Evolutionary conservation across 2,329 filamentous ascomycete genomes (phyloP).

Genomic region (Dothistroma pini): DNA sequence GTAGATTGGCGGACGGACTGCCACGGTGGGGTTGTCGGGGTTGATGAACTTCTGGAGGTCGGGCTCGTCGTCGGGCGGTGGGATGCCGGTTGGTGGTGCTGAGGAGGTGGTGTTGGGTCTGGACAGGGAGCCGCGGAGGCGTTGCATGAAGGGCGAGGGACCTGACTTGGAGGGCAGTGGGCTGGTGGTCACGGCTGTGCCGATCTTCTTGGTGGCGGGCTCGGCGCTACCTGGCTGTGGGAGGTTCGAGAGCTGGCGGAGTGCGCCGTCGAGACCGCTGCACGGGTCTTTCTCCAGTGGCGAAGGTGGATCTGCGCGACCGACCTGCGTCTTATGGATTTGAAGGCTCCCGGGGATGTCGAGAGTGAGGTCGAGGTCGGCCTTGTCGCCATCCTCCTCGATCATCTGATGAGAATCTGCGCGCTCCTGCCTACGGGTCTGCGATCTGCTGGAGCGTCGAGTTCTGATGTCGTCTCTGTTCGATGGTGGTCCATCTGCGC

Average conservation of each 20-base stretch:
- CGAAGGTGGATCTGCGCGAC: not conserved
- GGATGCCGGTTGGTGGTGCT: not conserved
- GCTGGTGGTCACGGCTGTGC: not conserved
- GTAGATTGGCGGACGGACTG: constrained; percentile 20
- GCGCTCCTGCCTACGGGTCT: constrained; percentile 15
- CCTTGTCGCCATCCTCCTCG: not conserved
- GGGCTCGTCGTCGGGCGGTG: not conserved
- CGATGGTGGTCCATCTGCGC: not conserved
- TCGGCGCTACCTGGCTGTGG: not conserved
- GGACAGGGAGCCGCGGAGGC: constrained; percentile 3
- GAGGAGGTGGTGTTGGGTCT: not conserved
- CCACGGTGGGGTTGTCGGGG: constrained; percentile 7
- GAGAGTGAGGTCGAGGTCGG: not conserved
- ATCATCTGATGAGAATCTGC: constrained; percentile 12
- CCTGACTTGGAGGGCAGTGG: not conserved
- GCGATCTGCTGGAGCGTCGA: constrained; percentile 12
- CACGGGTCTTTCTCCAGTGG: not conserved
- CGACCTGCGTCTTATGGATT: not conserved
- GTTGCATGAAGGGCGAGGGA: not conserved
- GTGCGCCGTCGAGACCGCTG: not conserved
- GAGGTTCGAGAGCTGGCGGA: not conserved
- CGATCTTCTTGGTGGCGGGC: not conserved
- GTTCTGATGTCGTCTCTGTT: not conserved
- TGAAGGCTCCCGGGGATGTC: not conserved
- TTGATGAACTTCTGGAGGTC: not conserved